phyloP scores from a whole-genome alignment of 768 basidiomycete genomes.

The Mycena crocata region DNA sequence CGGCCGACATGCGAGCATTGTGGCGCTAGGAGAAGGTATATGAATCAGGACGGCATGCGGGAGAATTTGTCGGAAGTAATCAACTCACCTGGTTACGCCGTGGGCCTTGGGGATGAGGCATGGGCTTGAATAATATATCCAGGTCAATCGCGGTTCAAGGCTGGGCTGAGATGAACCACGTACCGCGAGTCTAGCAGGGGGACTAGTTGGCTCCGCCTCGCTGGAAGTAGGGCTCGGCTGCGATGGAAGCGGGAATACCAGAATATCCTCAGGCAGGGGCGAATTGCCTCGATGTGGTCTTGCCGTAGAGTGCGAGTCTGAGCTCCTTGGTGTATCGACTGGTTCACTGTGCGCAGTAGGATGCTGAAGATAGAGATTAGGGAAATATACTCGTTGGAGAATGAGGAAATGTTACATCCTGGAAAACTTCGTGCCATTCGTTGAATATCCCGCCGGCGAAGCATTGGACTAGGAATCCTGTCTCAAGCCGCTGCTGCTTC shows the following conservation, averaged over 20 bases:
- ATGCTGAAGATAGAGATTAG: not conserved
- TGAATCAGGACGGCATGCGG: not conserved
- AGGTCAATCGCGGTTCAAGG: not conserved
- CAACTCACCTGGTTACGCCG: slow-evolving; percentile 8
- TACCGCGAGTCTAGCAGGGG: slow-evolving; percentile 22
- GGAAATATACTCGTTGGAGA: not conserved
- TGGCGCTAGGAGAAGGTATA: not conserved
- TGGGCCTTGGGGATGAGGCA: slow-evolving; percentile 13
- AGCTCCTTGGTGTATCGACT: not conserved
- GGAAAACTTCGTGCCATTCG: slow-evolving; percentile 39
- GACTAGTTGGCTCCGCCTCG: not conserved
- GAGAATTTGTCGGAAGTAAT: not conserved
- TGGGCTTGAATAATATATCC: not conserved
- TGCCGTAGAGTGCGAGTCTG: not conserved
- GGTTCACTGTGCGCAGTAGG: slow-evolving; percentile 9
- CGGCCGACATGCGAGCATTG: not conserved
- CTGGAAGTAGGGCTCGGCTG: slow-evolving; percentile 21
- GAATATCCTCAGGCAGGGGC: slow-evolving; percentile 17
- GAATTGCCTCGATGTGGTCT: not conserved
- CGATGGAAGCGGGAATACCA: slow-evolving; percentile 25
- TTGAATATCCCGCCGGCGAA: slow-evolving; percentile 38
- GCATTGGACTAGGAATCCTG: slow-evolving; percentile 29
- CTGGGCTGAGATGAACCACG: not conserved
- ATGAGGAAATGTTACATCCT: slow-evolving; percentile 8
- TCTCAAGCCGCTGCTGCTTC: slow-evolving; percentile 40